Base-by-base conservation (phyloP, 2,329 filamentous ascomycete species). In the Fusarium caatingaense region DNA sequence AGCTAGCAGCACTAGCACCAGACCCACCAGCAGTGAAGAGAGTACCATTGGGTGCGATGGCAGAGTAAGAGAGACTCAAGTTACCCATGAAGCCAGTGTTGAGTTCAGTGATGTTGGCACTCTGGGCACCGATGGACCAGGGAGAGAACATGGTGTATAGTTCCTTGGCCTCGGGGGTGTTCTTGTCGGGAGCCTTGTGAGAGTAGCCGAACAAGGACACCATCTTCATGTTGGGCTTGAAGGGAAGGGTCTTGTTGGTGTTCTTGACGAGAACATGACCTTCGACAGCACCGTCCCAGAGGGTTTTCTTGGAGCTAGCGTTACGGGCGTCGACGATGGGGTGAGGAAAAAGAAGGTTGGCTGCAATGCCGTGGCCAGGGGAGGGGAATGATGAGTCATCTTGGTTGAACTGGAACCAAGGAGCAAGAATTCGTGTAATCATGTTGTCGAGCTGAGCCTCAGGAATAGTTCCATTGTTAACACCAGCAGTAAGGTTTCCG, bases 191-290 rank as follows among this genome's bases (percentile, higher is more conserved):
- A 0, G 61, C 55, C 1, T 60, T 66, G 37, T 44, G 54, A 0
- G 63, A 66, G n/a, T 66, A 66, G 5, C 63, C 63, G 12, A 55
- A 66, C 1, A 66, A 8, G 6, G 63, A 66, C 1, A 65, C 9
- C 8, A 66, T 48, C 20, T 46, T 66, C 48, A 66, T 15, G n/a
- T 41, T 32, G 1, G 55, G 8, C 20, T 66, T 66, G 3, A 66
- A 16, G 0, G 63, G 63, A 0, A 66, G 27, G 9, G 61, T n/a
- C 8, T 23, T 23, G 16, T 55, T 60, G 3, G 21, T 44, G 30
- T 66, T 66, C n/a, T 66, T 66, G 2, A 66, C 63, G 0, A 66
- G 40, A 13, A 66, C 63, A 3, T 66, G 61, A 8, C 61, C 63
- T 8, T 66, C 63, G 0, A 66, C 56, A 0, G 63, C 63, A 0